A percentile compares a stretch with the other conserved stretches of the same genome.
These are phyloP conservation scores for Phyllostachys edulis DNA, from an alignment of 176 grass and related monocot genomes.

Conservation along the genomic window DNA sequence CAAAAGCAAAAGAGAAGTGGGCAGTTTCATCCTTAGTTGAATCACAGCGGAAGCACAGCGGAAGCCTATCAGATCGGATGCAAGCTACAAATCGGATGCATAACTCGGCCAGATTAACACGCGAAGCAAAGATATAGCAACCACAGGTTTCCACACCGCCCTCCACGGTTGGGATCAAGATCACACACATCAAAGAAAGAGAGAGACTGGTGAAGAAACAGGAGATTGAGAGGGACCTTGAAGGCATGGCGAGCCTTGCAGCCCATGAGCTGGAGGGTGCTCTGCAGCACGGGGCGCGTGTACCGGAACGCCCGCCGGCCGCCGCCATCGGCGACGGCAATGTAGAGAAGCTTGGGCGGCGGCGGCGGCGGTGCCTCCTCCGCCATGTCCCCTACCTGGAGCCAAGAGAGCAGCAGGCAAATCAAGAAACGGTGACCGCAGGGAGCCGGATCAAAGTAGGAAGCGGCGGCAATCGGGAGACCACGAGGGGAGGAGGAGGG, in stretches of 20 bases:
- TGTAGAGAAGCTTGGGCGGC: slow-evolving; percentile 73
- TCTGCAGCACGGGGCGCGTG: slow-evolving; percentile 81
- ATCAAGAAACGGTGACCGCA: slow-evolving; percentile 10
- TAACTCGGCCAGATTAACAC: neutral
- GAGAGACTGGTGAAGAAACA: neutral
- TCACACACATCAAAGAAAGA: neutral
- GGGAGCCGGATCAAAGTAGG: slow-evolving; percentile 1
- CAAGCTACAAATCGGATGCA: neutral
- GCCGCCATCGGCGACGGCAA: slow-evolving; percentile 65
- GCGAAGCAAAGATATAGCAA: slow-evolving; percentile 1
- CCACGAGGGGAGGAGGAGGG: slow-evolving; percentile 11
- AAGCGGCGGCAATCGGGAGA: neutral
- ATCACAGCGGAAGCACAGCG: neutral
- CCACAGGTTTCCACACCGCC: neutral
- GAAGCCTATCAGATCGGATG: neutral
- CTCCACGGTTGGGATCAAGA: neutral
- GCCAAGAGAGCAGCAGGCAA: neutral
- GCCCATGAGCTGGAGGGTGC: slow-evolving; percentile 97
- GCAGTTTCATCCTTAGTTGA: neutral
- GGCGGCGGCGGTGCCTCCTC: slow-evolving; percentile 29
- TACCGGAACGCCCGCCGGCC: slow-evolving; percentile 64
- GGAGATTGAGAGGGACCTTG: slow-evolving; percentile 43
- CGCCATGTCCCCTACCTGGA: slow-evolving; percentile 34
- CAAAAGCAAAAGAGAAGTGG: neutral
- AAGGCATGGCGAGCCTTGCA: slow-evolving; percentile 98